These are phyloP conservation scores for Fusarium sororula DNA, from an alignment of 2,329 filamentous ascomycete species.

Conservation along the genomic window DNA sequence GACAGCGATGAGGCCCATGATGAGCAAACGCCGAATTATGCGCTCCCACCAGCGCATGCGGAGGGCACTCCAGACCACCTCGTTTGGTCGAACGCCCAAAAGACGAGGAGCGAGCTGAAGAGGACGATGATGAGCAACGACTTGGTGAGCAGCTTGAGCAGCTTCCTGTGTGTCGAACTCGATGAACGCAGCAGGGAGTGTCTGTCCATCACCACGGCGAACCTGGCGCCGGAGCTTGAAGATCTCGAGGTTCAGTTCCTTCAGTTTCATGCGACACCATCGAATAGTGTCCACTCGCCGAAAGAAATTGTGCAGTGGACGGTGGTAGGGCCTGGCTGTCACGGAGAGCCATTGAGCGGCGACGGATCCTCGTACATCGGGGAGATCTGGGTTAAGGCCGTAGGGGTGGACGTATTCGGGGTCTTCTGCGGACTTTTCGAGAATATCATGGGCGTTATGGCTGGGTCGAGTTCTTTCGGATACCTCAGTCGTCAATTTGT, in stretches of 20 bases:
- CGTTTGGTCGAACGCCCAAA: constrained; percentile 81
- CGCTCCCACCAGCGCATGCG: constrained; percentile 88
- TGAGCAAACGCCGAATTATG: constrained; percentile 74
- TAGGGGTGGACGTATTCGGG: constrained; percentile 50
- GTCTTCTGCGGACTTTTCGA: constrained; percentile 42
- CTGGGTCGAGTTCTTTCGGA: neutral
- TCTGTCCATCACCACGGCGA: constrained; percentile 73
- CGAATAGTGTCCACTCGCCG: constrained; percentile 95
- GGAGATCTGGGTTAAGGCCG: constrained; percentile 47
- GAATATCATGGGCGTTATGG: constrained; percentile 1
- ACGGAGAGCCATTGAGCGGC: constrained; percentile 78
- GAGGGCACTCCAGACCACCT: constrained; percentile 89
- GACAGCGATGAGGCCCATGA: constrained; percentile 76
- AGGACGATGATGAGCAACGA: constrained; percentile 85
- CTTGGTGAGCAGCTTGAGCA: constrained; percentile 88
- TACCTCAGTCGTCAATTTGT: constrained; percentile 27
- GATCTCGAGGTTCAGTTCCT: constrained; percentile 52
- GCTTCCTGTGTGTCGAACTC: constrained; percentile 86
- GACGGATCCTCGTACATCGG: constrained; percentile 59
- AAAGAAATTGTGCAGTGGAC: constrained; percentile 73
- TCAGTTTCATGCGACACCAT: constrained; percentile 73
- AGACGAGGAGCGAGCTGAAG: constrained; percentile 88
- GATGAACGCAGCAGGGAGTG: constrained; percentile 84
- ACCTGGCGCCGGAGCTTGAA: constrained; percentile 78
- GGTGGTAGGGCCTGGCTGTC: constrained; percentile 80